These are phyloP conservation scores for Elaeagnus macrophylla DNA, from an alignment of 306 rosid species.

Conservation along the genomic window DNA sequence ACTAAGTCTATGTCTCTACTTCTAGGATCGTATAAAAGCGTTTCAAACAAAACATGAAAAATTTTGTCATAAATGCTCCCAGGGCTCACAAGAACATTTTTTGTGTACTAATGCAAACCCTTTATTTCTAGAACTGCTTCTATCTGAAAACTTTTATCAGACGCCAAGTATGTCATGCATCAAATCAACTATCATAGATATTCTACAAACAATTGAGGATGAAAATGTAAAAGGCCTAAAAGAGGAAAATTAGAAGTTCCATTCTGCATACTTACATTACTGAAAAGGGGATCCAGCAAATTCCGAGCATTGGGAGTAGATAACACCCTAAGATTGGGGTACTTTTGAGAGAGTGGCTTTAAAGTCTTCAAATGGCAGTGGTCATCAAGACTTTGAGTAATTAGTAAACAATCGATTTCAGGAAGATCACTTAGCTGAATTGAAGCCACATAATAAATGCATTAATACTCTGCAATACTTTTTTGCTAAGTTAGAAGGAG, in stretches of 20 bases:
- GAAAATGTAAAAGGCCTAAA: background rate
- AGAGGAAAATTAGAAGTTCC: background rate
- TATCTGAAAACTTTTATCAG: no score
- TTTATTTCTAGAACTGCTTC: no score
- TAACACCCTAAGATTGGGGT: slow-evolving; percentile 52
- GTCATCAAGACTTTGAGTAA: slow-evolving; percentile 94
- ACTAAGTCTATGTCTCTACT: no score
- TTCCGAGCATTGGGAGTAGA: slow-evolving; percentile 76
- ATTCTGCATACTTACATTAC: slow-evolving; percentile 41
- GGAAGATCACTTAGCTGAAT: slow-evolving; percentile 91
- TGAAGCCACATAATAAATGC: slow-evolving; percentile 22
- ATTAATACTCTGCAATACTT: slow-evolving; percentile 7
- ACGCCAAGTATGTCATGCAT: background rate
- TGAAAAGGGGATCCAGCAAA: slow-evolving; percentile 78
- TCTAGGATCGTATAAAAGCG: no score
- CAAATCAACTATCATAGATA: background rate
- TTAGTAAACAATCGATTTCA: slow-evolving; percentile 63
- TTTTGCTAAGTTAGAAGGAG: slow-evolving; percentile 1
- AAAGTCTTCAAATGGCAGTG: slow-evolving; percentile 94
- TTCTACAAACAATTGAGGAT: background rate
- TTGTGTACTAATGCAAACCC: no score
- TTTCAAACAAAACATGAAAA: no score
- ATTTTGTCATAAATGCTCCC: no score
- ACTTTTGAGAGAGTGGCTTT: slow-evolving; percentile 58
- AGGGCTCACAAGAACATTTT: no score